Percentiles rank a stretch among this genome's conserved stretches.
phyloP scores from a whole-genome alignment of 805 yeast genomes.

The Yamadazyma sp. region DNA sequence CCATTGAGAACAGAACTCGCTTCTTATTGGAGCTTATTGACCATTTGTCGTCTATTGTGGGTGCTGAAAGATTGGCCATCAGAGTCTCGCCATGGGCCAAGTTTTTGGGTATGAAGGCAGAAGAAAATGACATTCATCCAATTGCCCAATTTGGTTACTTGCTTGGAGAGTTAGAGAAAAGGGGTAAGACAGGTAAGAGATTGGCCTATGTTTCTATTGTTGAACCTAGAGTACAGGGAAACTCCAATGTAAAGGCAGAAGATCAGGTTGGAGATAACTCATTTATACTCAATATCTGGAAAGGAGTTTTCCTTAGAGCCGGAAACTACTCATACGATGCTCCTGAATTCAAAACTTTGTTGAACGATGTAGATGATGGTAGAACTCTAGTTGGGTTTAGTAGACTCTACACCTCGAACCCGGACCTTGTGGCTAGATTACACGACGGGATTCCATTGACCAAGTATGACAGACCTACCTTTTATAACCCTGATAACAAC shows the following conservation, averaged over 20 bases:
- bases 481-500: slow-evolving; percentile 32
- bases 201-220: slow-evolving; percentile 18
- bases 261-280: slow-evolving; percentile 21
- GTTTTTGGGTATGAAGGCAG: slow-evolving; percentile 9
- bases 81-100: slow-evolving; percentile 24
- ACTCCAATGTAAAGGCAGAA: slow-evolving; percentile 18
- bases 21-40: slow-evolving; percentile 25
- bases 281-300: slow-evolving; percentile 31
- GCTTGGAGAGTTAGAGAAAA: slow-evolving; percentile 16
- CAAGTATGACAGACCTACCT: slow-evolving; percentile 38
- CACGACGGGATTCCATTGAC: slow-evolving; percentile 34
- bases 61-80: slow-evolving; percentile 18
- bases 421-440: slow-evolving; percentile 41
- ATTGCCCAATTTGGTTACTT: slow-evolving; percentile 15
- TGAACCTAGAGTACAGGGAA: slow-evolving; percentile 32
- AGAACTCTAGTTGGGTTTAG: slow-evolving; percentile 45
- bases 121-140: slow-evolving; percentile 15
- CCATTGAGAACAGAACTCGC: slow-evolving; percentile 24
- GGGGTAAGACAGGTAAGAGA: slow-evolving; percentile 7
- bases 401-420: slow-evolving; percentile 44
- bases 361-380: slow-evolving; percentile 18
- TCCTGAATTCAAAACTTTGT: slow-evolving; percentile 18
- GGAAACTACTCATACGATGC: slow-evolving; percentile 26
- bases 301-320: slow-evolving; percentile 18
- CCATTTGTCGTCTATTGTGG: slow-evolving; percentile 17